Conservation (phyloP, 768 basidiomycete species). For the Naganishia randhawae region DNA sequence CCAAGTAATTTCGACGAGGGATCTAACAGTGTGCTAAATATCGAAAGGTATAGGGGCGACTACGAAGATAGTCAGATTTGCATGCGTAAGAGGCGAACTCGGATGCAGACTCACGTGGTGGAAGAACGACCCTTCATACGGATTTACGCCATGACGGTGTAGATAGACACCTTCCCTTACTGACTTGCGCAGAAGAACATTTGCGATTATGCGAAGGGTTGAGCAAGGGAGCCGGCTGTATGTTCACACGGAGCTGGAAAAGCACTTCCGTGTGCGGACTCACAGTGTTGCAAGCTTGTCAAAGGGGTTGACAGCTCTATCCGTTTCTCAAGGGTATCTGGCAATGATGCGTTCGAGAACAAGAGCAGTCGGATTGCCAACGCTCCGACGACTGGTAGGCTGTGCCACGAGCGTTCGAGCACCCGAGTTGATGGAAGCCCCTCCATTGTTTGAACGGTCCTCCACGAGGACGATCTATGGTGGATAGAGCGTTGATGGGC, state of each 20-base stretch:
- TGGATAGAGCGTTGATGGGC: too few species aligned
- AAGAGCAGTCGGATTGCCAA: conserved; percentile 39
- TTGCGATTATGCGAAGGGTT: conserved; percentile 25
- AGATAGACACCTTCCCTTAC: conserved; percentile 89
- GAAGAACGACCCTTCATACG: conserved; percentile 81
- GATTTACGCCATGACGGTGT: conserved; percentile 69
- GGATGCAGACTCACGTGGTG: conserved; percentile 63
- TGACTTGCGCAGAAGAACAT: conserved; percentile 46
- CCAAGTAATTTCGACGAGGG: conserved; percentile 55
- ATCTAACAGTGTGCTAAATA: conserved; percentile 70
- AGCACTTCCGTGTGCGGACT: conserved; percentile 46
- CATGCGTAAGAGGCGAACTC: conserved; percentile 8
- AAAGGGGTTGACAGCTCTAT: conserved; percentile 76
- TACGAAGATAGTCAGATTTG: conserved; percentile 44
- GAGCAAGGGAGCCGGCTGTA: conserved; percentile 15
- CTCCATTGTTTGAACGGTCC: background rate
- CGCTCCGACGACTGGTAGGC: conserved; percentile 2
- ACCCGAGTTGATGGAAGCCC: background rate
- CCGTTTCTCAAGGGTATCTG: conserved; percentile 61
- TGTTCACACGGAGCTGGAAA: conserved; percentile 10
- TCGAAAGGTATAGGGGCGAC: conserved; percentile 74
- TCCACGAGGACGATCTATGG: background rate
- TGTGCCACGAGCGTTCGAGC: background rate
- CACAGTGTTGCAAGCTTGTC: conserved; percentile 73
- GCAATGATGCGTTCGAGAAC: conserved; percentile 58